These are phyloP conservation scores for Cyclostephanos tholiformis DNA, from an alignment of 108 stramenopile genomes.

Conservation along the genomic window DNA sequence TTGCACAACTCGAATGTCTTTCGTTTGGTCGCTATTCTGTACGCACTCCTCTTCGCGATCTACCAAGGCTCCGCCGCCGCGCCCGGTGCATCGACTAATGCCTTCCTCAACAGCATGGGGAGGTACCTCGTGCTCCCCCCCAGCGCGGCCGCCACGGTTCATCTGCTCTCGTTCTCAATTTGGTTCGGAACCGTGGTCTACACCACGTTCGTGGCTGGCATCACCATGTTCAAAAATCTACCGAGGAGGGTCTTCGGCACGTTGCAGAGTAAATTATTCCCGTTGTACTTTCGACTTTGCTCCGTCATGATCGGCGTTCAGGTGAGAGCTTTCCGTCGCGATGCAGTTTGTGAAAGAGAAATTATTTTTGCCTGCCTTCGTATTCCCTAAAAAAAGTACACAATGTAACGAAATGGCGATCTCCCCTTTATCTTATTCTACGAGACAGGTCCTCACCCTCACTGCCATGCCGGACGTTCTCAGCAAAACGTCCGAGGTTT, in stretches of 20 bases:
- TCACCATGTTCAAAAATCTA: slow-evolving; percentile 85
- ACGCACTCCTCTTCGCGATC: slow-evolving; percentile 40
- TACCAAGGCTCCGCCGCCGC: slow-evolving; percentile 34
- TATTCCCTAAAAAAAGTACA: not conserved
- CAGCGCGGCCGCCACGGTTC: slow-evolving; percentile 54
- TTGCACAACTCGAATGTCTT: slow-evolving; percentile 44
- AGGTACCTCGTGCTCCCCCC: slow-evolving; percentile 37
- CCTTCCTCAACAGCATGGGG: slow-evolving; percentile 26
- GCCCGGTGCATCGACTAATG: not conserved
- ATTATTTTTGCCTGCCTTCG: not conserved
- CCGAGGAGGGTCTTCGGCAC: slow-evolving; percentile 84
- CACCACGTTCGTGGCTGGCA: slow-evolving; percentile 79
- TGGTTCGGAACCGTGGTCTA: slow-evolving; percentile 78
- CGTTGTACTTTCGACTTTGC: slow-evolving; percentile 71
- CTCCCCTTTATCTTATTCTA: too few species aligned
- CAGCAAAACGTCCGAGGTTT: slow-evolving; percentile 48
- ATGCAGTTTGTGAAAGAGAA: not conserved
- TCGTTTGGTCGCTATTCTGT: slow-evolving; percentile 32
- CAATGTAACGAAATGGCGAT: not conserved
- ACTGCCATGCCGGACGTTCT: slow-evolving; percentile 43
- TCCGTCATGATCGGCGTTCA: slow-evolving; percentile 58
- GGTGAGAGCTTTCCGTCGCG: slow-evolving; percentile 22
- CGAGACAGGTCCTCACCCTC: slow-evolving; percentile 46
- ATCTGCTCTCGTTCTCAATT: slow-evolving; percentile 67
- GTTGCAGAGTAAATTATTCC: slow-evolving; percentile 82